Percentiles rank a stretch among this genome's conserved stretches.
phyloP scores from a whole-genome alignment of 768 basidiomycete species.

The Mycena indigotica region DNA sequence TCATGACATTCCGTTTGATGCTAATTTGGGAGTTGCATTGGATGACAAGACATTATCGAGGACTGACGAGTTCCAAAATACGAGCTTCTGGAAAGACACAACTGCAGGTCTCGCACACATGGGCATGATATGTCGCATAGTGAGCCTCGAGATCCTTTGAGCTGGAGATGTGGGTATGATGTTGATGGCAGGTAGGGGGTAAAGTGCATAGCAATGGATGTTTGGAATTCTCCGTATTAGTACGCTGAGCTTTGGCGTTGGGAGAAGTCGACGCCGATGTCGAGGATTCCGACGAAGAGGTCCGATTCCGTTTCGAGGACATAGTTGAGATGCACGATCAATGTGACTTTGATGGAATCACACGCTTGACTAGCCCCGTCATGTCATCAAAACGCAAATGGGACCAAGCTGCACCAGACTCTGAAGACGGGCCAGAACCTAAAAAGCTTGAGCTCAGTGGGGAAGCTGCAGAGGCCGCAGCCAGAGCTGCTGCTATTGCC shows the following conservation, averaged over 20 bases:
- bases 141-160: conserved; percentile 77
- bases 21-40: conserved; percentile 36
- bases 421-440: conserved; percentile 41
- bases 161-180: conserved; percentile 63
- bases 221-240: conserved; percentile 25
- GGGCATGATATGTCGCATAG: conserved; percentile 82
- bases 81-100: conserved; percentile 86
- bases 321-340: conserved; percentile 1
- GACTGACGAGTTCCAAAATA: conserved; percentile 75
- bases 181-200: conserved; percentile 79
- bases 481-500: conserved; percentile 76
- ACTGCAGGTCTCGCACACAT: conserved; percentile 78
- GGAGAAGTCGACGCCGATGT: conserved; percentile 37
- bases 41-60: conserved; percentile 8
- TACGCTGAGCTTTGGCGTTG: conserved; percentile 37
- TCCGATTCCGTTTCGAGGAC: conserved; percentile 39
- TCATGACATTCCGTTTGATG: conserved; percentile 90
- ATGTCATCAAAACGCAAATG: conserved; percentile 39
- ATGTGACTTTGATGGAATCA: background rate
- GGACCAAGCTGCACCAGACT: conserved; percentile 48
- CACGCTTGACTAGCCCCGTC: background rate
- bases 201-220: conserved; percentile 66
- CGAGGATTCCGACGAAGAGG: conserved; percentile 37
- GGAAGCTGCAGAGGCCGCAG: conserved; percentile 44
- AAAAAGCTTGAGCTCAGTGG: conserved; percentile 49